Evolutionary conservation across 176 grass and related monocot species (phyloP).

Genomic region (Aegilops umbellulata): DNA sequence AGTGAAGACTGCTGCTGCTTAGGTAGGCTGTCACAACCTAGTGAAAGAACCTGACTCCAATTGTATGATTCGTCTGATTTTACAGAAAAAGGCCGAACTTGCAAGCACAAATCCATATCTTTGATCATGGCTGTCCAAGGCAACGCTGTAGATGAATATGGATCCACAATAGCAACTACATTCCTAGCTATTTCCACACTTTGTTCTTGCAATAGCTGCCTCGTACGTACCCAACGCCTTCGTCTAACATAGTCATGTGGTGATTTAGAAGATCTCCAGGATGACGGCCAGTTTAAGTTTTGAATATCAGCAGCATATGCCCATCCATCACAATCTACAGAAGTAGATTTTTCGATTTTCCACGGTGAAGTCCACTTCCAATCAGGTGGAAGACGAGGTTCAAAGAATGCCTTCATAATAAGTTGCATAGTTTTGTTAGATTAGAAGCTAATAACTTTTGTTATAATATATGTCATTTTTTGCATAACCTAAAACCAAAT

Average conservation of each 20-base stretch:
- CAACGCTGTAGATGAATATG: conserved; percentile 63
- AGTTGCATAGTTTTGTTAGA: conserved; percentile 33
- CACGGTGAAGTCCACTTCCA: conserved; percentile 90
- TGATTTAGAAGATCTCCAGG: conserved; percentile 74
- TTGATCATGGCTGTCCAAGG: conserved; percentile 76
- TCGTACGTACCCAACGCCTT: conserved; percentile 82
- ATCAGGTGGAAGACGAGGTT: conserved; percentile 76
- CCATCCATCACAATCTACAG: conserved; percentile 87
- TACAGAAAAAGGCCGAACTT: conserved; percentile 73
- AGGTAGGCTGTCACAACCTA: conserved; percentile 55
- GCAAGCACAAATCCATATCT: conserved; percentile 79
- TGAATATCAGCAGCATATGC: conserved; percentile 78
- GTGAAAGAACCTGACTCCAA: conserved; percentile 76
- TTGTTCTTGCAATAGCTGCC: conserved; percentile 53
- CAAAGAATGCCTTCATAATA: conserved; percentile 81
- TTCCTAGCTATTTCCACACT: conserved; percentile 54
- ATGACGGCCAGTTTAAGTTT: conserved; percentile 78
- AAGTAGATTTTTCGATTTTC: conserved; percentile 91
- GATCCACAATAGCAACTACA: conserved; percentile 73
- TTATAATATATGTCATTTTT: conserved; percentile 4
- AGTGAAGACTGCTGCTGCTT: conserved; percentile 60
- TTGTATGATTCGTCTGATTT: conserved; percentile 60
- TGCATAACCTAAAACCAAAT: not conserved
- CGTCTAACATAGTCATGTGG: conserved; percentile 69
- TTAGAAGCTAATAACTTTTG: conserved; percentile 30